Conservation (phyloP, 2,329 filamentous ascomycete genomes). For the Exophiala viscosa region DNA sequence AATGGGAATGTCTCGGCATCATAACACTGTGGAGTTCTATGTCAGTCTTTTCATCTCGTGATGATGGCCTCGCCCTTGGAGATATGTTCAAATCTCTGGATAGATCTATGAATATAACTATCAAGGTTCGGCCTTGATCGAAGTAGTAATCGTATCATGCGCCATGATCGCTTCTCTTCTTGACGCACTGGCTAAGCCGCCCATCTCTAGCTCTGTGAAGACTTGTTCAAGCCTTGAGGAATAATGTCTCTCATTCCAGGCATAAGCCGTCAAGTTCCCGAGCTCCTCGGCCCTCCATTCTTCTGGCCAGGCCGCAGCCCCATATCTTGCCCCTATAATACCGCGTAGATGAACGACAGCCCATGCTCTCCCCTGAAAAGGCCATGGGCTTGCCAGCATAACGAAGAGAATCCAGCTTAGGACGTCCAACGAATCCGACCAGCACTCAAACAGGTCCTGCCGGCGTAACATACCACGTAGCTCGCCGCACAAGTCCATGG, state of each 20-base stretch:
- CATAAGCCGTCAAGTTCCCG: not conserved
- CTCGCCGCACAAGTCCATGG: conserved; percentile 1
- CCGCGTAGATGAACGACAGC: not conserved
- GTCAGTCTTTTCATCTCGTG: no score
- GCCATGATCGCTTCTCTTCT: no score
- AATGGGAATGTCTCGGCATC: no score
- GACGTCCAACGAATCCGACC: conserved; percentile 1
- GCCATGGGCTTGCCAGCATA: not conserved
- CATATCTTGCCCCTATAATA: conserved; percentile 4
- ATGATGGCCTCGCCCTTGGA: no score
- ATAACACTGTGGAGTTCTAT: no score
- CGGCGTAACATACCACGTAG: not conserved
- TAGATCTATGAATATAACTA: no score
- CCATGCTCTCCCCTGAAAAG: conserved; percentile 1
- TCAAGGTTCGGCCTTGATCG: no score
- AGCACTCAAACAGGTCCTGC: conserved; percentile 5
- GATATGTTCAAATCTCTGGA: no score
- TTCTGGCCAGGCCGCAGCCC: not conserved
- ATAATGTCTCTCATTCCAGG: not conserved
- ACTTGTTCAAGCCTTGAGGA: not conserved
- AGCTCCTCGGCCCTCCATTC: conserved; percentile 7
- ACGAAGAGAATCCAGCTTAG: conserved; percentile 8
- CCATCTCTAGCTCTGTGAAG: not conserved
- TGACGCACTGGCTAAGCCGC: not conserved
- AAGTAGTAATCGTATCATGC: no score